Evolutionary conservation across 139 green algal species (phyloP), one percentile per base, ranked within the genome.

Genomic region (Dunaliella primolecta): DNA sequence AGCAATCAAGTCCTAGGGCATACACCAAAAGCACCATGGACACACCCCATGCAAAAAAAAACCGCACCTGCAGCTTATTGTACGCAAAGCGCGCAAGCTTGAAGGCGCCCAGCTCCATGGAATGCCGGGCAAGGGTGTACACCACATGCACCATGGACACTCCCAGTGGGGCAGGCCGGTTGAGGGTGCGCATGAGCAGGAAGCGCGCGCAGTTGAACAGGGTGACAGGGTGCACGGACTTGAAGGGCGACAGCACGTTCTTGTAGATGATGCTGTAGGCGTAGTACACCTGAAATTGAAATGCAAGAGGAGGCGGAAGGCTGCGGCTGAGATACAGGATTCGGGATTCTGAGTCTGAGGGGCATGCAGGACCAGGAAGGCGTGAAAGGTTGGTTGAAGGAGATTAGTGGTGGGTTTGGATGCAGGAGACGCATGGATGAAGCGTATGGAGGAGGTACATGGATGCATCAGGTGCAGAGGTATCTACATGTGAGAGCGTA

Each of bases 61-160:
- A n/a, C 3, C 82, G 64, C 76, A 87, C 84, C 84, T 93, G 90
- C 81, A 96, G 88, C 82, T 92, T 94, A 82, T 93, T 92, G 85
- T 94, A 94, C 0, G 92, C 94, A 88, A 93, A 93, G 72, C 94
- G 88, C 30, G 94, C 94, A 36, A 96, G 89, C 88, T 96, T 96
- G 91, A 87, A 96, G 0, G 94, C 94, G 25, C 92, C 91, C 38
- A 94, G 81, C 57, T 89, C 87, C 86, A 90, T 84, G 7, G 87
- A 81, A 35, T 94, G 89, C 84, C 89, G 90, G 0, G 93, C 93
- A 33, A 95, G 83, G 0, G 88, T 89, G 84, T 93, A 88, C 70
- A 96, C 70, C 70, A 80, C 86, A 37, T 83, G 70, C 81, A 83
- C 75, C 82, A 83, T 86, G 32, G 76, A 80, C 38, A 84, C 80